Evolutionary conservation across 1,284 basidiomycete genomes (phyloP).

Genomic region (Apiotrichum gamsii): DNA sequence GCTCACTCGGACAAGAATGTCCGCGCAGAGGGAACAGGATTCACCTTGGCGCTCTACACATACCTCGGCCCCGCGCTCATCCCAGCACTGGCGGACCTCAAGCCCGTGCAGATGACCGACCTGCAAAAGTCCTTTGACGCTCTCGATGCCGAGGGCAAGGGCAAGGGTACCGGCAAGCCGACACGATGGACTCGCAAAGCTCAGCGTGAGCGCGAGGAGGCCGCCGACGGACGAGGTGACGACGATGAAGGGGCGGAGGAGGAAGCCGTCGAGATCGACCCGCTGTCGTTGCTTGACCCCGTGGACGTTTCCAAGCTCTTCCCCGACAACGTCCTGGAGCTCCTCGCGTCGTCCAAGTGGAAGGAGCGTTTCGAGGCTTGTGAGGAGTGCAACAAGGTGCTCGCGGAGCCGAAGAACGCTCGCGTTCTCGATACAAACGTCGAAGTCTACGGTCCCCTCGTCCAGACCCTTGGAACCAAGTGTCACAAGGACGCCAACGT

Average conservation of each 20-base stretch:
- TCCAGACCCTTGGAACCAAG: conserved; percentile 64
- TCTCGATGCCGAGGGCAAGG: conserved; percentile 74
- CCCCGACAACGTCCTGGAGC: conserved; percentile 65
- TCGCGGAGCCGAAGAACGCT: conserved; percentile 60
- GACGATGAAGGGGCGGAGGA: conserved; percentile 35
- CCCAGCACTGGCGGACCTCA: conserved; percentile 82
- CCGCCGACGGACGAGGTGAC: conserved; percentile 46
- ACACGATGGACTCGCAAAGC: conserved; percentile 72
- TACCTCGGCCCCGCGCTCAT: conserved; percentile 84
- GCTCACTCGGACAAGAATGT: conserved; percentile 94
- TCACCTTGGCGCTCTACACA: conserved; percentile 74
- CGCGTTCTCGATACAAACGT: conserved; percentile 70
- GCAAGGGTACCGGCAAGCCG: conserved; percentile 72
- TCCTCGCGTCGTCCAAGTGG: conserved; percentile 88
- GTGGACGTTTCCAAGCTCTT: conserved; percentile 70
- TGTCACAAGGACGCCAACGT: conserved; percentile 91
- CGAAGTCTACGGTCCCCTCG: conserved; percentile 36
- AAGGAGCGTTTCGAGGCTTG: conserved; percentile 92
- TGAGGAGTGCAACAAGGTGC: conserved; percentile 70
- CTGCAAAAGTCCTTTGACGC: conserved; percentile 82
- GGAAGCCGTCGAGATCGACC: conserved; percentile 57
- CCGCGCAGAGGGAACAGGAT: conserved; percentile 77
- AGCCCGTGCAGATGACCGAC: conserved; percentile 97
- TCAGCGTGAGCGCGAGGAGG: conserved; percentile 64
- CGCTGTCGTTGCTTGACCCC: conserved; percentile 74